phyloP scores from a whole-genome alignment of 495 filamentous ascomycete genomes.

The Podospora didyma region DNA sequence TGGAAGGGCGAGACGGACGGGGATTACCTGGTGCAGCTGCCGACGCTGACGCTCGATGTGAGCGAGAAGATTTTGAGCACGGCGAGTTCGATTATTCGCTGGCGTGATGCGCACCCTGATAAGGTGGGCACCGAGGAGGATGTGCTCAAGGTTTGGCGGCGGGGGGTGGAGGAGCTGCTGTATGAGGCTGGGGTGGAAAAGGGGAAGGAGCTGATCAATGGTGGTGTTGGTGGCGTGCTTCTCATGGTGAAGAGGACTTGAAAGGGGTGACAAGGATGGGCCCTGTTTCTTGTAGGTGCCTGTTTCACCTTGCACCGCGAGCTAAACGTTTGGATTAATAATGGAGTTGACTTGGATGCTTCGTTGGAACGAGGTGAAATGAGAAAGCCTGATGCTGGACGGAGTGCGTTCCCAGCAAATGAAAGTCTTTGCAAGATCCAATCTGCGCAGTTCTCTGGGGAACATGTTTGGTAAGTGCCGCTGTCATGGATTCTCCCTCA shows the following conservation, averaged over 20 bases:
- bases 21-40: constrained; percentile 19
- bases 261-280: too few relatives aligned
- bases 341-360: too few relatives aligned
- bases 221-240: not conserved
- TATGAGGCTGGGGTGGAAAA: constrained; percentile 13
- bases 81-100: constrained; percentile 42
- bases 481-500: too few relatives aligned
- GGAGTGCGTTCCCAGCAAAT: too few relatives aligned
- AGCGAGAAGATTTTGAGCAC: constrained; percentile 34
- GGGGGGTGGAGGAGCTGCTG: constrained; percentile 10
- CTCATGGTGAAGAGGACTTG: constrained; percentile 16
- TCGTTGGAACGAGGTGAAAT: too few relatives aligned
- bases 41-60: constrained; percentile 12
- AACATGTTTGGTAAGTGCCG: too few relatives aligned
- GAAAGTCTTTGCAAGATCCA: too few relatives aligned
- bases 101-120: constrained; percentile 44
- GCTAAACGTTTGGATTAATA: too few relatives aligned
- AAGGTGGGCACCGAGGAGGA: constrained; percentile 18
- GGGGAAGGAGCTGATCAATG: constrained; percentile 4
- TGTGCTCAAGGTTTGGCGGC: constrained; percentile 12
- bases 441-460: too few relatives aligned
- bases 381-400: too few relatives aligned
- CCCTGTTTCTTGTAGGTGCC: too few relatives aligned
- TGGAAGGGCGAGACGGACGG: constrained; percentile 20
- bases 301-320: too few relatives aligned